These are phyloP conservation scores for Dryas integrifolia DNA, from an alignment of 331 rosid genomes.

Conservation along the genomic window DNA sequence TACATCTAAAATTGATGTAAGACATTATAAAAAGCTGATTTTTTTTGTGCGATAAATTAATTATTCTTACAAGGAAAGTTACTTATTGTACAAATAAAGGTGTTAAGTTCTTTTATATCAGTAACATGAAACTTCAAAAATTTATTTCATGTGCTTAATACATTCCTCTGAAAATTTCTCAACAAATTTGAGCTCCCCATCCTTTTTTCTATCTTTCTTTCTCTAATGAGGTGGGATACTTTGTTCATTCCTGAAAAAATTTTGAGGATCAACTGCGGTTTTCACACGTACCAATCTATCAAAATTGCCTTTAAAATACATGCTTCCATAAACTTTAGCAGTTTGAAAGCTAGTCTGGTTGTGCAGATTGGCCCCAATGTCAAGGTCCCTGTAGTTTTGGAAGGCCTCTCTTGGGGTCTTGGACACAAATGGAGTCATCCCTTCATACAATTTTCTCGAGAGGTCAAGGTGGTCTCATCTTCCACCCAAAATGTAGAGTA, in stretches of 20 bases:
- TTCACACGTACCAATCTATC: conserved; percentile 58
- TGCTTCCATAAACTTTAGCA: conserved; percentile 50
- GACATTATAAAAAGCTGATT: no score
- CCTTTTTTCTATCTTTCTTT: no score
- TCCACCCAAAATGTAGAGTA: conserved; percentile 33
- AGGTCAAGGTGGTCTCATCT: conserved; percentile 2
- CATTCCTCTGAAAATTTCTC: no score
- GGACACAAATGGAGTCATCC: conserved; percentile 47
- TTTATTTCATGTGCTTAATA: no score
- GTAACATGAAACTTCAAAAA: no score
- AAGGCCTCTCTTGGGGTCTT: conserved; percentile 42
- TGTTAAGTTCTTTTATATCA: no score
- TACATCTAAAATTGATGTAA: no score
- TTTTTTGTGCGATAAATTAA: no score
- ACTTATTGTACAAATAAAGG: no score
- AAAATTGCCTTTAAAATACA: conserved; percentile 69
- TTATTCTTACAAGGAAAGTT: no score
- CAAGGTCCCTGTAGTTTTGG: conserved; percentile 40
- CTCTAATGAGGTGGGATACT: conserved; percentile 40
- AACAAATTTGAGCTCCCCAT: no score
- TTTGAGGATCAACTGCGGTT: conserved; percentile 61
- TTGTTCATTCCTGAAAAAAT: conserved; percentile 79
- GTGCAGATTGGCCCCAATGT: conserved; percentile 27
- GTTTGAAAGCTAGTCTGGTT: conserved; percentile 13
- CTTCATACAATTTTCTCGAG: conserved; percentile 22